phyloP scores from a whole-genome alignment of 331 rosid genomes.

The Prunus yedoensis region DNA sequence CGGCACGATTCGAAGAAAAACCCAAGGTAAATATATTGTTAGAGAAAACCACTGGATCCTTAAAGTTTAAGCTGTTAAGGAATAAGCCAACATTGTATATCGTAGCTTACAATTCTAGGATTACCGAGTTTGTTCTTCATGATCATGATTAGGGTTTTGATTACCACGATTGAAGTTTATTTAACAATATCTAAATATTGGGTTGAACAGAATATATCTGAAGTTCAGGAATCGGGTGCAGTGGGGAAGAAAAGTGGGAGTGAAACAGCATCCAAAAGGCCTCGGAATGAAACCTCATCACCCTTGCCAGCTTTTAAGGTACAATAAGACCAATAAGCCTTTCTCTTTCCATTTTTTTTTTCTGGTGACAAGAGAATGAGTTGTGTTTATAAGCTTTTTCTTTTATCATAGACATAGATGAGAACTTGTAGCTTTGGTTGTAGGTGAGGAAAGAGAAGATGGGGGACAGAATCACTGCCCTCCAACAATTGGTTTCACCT shows the following conservation, averaged over 20 bases:
- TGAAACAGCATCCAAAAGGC: slow-evolving; percentile 77
- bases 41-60: not conserved
- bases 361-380: slow-evolving; percentile 8
- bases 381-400: slow-evolving; percentile 3
- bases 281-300: slow-evolving; percentile 80
- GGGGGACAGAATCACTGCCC: slow-evolving; percentile 99
- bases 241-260: slow-evolving; percentile 76
- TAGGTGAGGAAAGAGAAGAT: slow-evolving; percentile 99
- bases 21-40: slow-evolving; percentile 56
- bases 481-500: slow-evolving; percentile 99
- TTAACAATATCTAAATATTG: not conserved
- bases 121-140: not conserved
- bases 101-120: too few relatives aligned
- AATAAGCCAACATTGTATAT: not conserved
- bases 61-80: not conserved
- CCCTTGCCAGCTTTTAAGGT: slow-evolving; percentile 99
- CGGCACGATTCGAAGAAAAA: slow-evolving; percentile 52
- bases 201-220: slow-evolving; percentile 63
- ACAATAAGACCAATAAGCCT: slow-evolving; percentile 43
- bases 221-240: slow-evolving; percentile 60
- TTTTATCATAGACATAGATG: slow-evolving; percentile 34
- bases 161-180: slow-evolving; percentile 12
- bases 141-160: slow-evolving; percentile 33
- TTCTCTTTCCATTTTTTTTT: slow-evolving; percentile 3
- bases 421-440: slow-evolving; percentile 30